Conservation (phyloP, 2,329 filamentous ascomycete species). For the Fusarium mundagurra region DNA sequence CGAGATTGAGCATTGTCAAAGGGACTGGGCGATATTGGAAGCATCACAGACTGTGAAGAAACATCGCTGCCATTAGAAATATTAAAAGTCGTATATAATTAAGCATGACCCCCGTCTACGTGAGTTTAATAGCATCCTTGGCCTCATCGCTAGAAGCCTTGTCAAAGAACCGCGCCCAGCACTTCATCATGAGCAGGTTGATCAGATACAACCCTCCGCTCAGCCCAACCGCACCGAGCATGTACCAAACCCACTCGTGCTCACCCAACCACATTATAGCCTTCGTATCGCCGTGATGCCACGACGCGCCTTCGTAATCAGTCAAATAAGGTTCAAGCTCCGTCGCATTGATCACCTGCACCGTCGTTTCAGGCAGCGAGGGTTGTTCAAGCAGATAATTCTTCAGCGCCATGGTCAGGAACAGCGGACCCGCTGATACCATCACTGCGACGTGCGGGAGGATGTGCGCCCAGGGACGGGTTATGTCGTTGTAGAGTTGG, state of each 20-base stretch:
- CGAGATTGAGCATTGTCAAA: background rate
- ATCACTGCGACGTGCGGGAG: slow-evolving; percentile 79
- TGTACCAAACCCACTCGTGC: slow-evolving; percentile 47
- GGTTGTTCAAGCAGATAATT: slow-evolving; percentile 70
- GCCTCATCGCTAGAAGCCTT: slow-evolving; percentile 10
- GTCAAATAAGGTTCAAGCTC: slow-evolving; percentile 46
- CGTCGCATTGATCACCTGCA: slow-evolving; percentile 44
- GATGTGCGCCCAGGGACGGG: slow-evolving; percentile 70
- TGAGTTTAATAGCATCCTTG: slow-evolving; percentile 36
- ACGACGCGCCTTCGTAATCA: slow-evolving; percentile 53
- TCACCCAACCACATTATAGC: slow-evolving; percentile 59
- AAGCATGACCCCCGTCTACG: slow-evolving; percentile 4
- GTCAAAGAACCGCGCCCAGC: slow-evolving; percentile 21
- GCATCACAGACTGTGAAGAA: background rate
- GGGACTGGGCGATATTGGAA: background rate
- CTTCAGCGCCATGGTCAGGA: slow-evolving; percentile 79
- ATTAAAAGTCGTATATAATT: slow-evolving; percentile 20
- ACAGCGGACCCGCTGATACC: slow-evolving; percentile 80
- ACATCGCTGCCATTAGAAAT: slow-evolving; percentile 21
- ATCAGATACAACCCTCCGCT: slow-evolving; percentile 26
- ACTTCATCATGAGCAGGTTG: slow-evolving; percentile 24
- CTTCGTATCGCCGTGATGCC: slow-evolving; percentile 59
- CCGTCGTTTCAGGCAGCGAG: slow-evolving; percentile 37
- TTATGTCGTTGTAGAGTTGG: slow-evolving; percentile 66
- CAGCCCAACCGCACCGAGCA: slow-evolving; percentile 41